Conservation (phyloP, 805 yeast genomes). For the Teunomyces tritomae region DNA sequence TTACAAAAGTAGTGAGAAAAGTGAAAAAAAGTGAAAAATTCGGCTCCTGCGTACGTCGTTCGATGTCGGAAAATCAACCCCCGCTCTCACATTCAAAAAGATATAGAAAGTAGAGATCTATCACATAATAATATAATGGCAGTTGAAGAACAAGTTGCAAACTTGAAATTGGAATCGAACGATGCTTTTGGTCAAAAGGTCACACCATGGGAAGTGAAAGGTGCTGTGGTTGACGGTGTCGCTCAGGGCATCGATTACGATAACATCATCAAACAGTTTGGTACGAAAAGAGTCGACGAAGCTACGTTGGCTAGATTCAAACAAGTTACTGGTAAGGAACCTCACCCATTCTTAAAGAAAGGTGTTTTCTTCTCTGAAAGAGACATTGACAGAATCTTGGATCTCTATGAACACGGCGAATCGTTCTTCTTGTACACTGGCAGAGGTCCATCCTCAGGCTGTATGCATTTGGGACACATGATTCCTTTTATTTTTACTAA, state of each 20-base stretch:
- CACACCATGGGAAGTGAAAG: conserved; percentile 99
- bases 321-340: conserved; percentile 81
- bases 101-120: too few species aligned
- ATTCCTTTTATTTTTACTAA: conserved; percentile 93
- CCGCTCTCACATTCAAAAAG: too few species aligned
- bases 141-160: background rate
- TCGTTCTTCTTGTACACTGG: conserved; percentile 96
- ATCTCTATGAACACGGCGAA: conserved; percentile 89
- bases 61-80: too few species aligned
- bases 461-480: conserved; percentile 97
- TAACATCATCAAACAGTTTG: conserved; percentile 81
- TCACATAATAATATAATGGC: conserved; percentile 3
- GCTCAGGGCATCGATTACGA: conserved; percentile 91
- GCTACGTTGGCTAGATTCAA: conserved; percentile 77
- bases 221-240: conserved; percentile 93
- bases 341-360: conserved; percentile 85
- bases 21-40: too few species aligned
- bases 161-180: background rate
- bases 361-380: conserved; percentile 94
- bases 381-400: conserved; percentile 74
- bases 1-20: too few species aligned
- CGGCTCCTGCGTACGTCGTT: too few species aligned
- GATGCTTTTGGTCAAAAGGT: conserved; percentile 33
- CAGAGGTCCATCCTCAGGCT: conserved; percentile 92
- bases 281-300: conserved; percentile 67